Evolutionary conservation across 805 yeast species (phyloP), one percentile per base, ranked within the genome.

Genomic region (Ascoidea rubescens): DNA sequence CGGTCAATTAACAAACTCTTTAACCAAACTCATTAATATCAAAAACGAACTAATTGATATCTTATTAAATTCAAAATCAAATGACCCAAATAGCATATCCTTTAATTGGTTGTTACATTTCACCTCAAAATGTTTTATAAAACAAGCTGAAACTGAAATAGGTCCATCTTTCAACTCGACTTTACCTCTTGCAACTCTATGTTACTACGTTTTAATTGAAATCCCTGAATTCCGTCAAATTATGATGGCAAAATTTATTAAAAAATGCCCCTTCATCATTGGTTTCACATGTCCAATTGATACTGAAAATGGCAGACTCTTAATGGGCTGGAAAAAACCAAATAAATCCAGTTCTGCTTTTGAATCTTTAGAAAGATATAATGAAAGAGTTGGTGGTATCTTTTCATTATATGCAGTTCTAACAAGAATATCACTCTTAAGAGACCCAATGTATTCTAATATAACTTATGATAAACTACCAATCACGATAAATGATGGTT

Each of bases 121-220:
- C 61, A 75, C 86, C 32, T 84, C 96, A 5, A 93, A 93, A 62
- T 85, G 91, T 4, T 69, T 90, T 1, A 87, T 93, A 1, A 79
- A 84, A 31, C 99, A 93, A 67, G 91, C 97, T 1, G 98, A 90
- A 65, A 79, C 95, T 1, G 99, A 93, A 65, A 90, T 88, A 6
- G 74, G 84, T 14, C 95, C 86, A 0, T 78, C 82, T 53, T 82
- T 95, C 1, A 76, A 78, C 47, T 79, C 89, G 3, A 86, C 96
- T 0, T 60, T 85, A 6, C 95, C 99, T 0, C 68, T 93, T 48
- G 96, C 87, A 0, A 75, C 74, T 59, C 66, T 91, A 42, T 70
- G 91, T 0, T 61, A 77, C 16, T 70, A 72, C 37, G 62, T 89
- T 46, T 61, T 88, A 59, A 62, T 73, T 16, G 67, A 65, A 42